These are phyloP conservation scores for Debaryomyces psychrophilus DNA, from an alignment of 1,139 yeast genomes.

Conservation along the genomic window DNA sequence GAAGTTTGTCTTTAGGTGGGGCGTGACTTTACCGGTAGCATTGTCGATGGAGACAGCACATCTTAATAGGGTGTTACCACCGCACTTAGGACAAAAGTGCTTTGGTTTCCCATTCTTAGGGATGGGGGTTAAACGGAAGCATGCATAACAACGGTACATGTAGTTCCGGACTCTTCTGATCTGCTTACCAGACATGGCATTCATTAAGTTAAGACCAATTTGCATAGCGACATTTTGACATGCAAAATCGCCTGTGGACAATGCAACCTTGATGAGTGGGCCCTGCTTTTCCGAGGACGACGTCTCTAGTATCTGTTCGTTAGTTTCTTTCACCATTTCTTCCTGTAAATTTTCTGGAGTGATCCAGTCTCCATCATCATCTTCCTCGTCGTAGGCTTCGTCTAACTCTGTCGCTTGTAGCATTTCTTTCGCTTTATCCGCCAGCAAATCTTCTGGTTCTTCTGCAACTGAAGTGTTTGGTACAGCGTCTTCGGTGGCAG, in stretches of 20 bases:
- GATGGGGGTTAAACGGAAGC: constrained; percentile 79
- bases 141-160: constrained; percentile 97
- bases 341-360: constrained; percentile 82
- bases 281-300: constrained; percentile 23
- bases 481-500: constrained; percentile 9
- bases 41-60: constrained; percentile 88
- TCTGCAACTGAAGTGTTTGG: constrained; percentile 14
- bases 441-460: constrained; percentile 8
- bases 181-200: constrained; percentile 80
- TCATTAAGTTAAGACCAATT: constrained; percentile 84
- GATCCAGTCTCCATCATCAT: constrained; percentile 95
- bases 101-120: constrained; percentile 75
- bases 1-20: constrained; percentile 89
- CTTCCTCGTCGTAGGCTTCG: constrained; percentile 58
- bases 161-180: constrained; percentile 85
- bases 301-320: constrained; percentile 43
- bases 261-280: constrained; percentile 64
- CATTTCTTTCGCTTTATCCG: constrained; percentile 11
- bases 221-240: constrained; percentile 94
- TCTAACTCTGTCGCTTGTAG: constrained; percentile 18
- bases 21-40: constrained; percentile 77
- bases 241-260: constrained; percentile 96
- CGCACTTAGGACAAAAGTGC: constrained; percentile 96
- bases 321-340: constrained; percentile 65
- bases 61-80: constrained; percentile 85